phyloP scores from a whole-genome alignment of 2,329 filamentous ascomycete genomes.

The Fusarium pseudocircinatum region DNA sequence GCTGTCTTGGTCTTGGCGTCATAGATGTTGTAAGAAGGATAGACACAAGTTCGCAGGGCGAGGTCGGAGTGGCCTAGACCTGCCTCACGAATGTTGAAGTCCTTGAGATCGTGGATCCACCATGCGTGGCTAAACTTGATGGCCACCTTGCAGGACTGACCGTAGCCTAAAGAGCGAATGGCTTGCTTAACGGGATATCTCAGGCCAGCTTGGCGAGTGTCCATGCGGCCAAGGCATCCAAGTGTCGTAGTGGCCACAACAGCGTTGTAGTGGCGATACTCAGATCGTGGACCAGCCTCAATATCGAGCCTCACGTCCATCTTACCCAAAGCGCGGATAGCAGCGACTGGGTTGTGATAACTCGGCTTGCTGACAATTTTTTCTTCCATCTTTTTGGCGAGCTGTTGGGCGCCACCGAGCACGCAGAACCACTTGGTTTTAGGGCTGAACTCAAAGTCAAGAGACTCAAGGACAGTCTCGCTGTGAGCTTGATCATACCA shows the following conservation, averaged over 20 bases:
- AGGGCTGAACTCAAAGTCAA: not conserved
- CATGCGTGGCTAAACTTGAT: conserved; percentile 10
- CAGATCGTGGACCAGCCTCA: not conserved
- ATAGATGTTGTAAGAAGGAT: conserved; percentile 15
- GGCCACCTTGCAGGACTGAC: conserved; percentile 1
- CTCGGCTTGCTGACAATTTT: not conserved
- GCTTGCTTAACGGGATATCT: conserved; percentile 11
- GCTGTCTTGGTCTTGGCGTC: not conserved
- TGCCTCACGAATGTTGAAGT: not conserved
- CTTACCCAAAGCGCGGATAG: not conserved
- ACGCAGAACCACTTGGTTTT: conserved; percentile 9
- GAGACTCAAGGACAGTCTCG: conserved; percentile 2
- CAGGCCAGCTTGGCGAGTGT: not conserved
- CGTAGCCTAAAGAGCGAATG: conserved; percentile 8
- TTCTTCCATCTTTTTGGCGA: conserved; percentile 3
- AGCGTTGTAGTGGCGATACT: not conserved
- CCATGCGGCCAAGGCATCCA: not conserved
- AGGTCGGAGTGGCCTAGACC: not conserved
- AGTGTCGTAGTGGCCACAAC: not conserved
- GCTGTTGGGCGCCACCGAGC: conserved; percentile 1
- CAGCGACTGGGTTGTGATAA: not conserved
- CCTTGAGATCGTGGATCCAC: conserved; percentile 12
- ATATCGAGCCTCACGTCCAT: not conserved
- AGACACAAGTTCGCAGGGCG: not conserved
- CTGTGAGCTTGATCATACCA: conserved; percentile 18